Evolutionary conservation across 169 alveolate genomes (phyloP).

Genomic region (Cryptosporidium xiaoi): DNA sequence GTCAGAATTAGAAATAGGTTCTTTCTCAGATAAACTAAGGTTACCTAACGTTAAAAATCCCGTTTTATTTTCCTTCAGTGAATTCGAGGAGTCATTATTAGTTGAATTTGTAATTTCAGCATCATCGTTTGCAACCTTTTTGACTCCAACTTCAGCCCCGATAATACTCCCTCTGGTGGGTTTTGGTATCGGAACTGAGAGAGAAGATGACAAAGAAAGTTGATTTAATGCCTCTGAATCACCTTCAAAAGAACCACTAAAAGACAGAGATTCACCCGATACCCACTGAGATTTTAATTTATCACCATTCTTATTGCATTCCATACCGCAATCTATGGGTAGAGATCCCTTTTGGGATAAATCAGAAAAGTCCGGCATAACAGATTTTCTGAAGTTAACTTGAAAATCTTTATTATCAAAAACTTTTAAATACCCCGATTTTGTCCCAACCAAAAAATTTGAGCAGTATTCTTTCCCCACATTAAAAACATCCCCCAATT

Average conservation of each 20-base stretch:
- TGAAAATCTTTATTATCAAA: constrained; percentile 49
- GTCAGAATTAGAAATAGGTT: background rate
- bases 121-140: background rate
- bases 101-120: constrained; percentile 2
- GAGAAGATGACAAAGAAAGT: constrained; percentile 64
- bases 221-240: constrained; percentile 49
- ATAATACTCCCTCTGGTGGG: constrained; percentile 10
- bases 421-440: constrained; percentile 16
- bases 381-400: constrained; percentile 23
- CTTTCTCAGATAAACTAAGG: constrained; percentile 22
- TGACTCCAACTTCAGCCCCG: background rate
- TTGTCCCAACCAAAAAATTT: constrained; percentile 62
- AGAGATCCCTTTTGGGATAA: constrained; percentile 1
- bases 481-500: constrained; percentile 12
- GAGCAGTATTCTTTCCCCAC: constrained; percentile 72
- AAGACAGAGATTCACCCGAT: constrained; percentile 54
- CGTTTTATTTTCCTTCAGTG: constrained; percentile 20
- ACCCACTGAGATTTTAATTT: constrained; percentile 50
- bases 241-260: constrained; percentile 59
- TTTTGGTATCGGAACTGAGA: constrained; percentile 62
- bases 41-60: constrained; percentile 34
- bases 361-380: constrained; percentile 54
- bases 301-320: background rate
- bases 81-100: background rate
- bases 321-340: background rate